Base-by-base conservation (phyloP, 1,139 yeast genomes). In the Debaryomyces robertsiae region DNA sequence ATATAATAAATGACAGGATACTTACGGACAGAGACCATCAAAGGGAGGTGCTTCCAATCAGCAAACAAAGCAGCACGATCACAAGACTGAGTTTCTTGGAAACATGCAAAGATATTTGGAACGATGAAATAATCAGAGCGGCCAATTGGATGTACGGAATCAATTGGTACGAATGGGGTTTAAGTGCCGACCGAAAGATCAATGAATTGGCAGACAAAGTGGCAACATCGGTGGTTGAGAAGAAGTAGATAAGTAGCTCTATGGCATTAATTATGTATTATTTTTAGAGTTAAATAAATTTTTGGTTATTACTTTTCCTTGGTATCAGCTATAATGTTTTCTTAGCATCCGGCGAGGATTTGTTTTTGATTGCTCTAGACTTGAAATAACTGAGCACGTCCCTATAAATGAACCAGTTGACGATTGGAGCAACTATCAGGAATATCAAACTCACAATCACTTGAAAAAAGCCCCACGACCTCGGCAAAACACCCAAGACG, bases 61-160 rank as follows among this genome's bases (percentile, higher is more conserved):
- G 75, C 34, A 70, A 80, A 32, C 69, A 74, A 30, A 54, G 47
- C 19, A 44, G 43, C 14, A 41, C 47, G 17, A 52, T 55, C 13
- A 42, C 46, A n/a, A 53, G 71, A 28, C 57, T 58, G 3, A 54
- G 58, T 28, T 43, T 80, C 32, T 54, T 55, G 9, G 93, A 88
- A 59, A 82, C 91, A 0, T 70, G 78, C 47, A 86, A 83, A 53
- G 95, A 88, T 55, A 72, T 87, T 35, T 88, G 96, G 96, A 84
- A 88, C 55, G 82, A 79, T 40, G 94, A 86, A 57, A 76, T 88
- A 39, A 73, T 84, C 47, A 73, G 69, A 36, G 75, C 77, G 49
- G 89, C 82, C 18, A 82, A 82, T 51, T 84, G 88, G 82, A 49
- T 80, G 3, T 82, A 82, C 54, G 61, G 80, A 17, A 65, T 80